Evolutionary conservation across 2,329 filamentous ascomycete species (phyloP).

Genomic region (Cladophialophora psammophila): DNA sequence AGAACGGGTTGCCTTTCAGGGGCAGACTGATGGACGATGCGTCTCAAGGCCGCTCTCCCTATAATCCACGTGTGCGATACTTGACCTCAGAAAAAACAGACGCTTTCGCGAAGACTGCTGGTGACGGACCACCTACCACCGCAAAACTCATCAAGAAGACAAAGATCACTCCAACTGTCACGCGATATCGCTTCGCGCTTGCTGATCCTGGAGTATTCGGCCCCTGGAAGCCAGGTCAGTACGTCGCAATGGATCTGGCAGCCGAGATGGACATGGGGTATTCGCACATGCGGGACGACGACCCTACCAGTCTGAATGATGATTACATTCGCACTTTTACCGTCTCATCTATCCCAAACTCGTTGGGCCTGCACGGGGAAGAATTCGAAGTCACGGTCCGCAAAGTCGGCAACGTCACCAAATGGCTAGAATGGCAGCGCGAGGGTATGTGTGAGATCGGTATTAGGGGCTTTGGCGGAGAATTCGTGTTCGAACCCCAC

Average conservation of each 20-base stretch:
- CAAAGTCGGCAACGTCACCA: constrained; percentile 73
- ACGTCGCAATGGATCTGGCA: constrained; percentile 77
- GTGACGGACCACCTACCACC: constrained; percentile 41
- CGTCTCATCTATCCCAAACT: constrained; percentile 67
- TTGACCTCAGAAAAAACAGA: constrained; percentile 64
- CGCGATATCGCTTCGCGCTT: constrained; percentile 68
- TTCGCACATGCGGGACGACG: constrained; percentile 82
- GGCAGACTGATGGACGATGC: constrained; percentile 62
- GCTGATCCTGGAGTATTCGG: constrained; percentile 44
- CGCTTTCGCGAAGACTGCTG: constrained; percentile 19
- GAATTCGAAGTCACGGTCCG: constrained; percentile 77
- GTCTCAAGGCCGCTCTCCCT: constrained; percentile 64
- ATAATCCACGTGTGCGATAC: constrained; percentile 76
- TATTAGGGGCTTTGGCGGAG: constrained; percentile 76
- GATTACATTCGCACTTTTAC: constrained; percentile 87
- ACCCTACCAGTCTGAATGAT: constrained; percentile 81
- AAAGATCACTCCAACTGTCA: constrained; percentile 70
- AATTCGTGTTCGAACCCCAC: constrained; percentile 56
- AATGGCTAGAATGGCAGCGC: constrained; percentile 68
- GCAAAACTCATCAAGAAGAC: constrained; percentile 68
- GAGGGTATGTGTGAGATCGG: constrained; percentile 66
- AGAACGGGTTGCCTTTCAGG: constrained; percentile 71
- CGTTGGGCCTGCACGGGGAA: constrained; percentile 45
- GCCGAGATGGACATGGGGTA: constrained; percentile 75
- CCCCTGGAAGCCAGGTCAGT: constrained; percentile 74